Base-by-base conservation (phyloP, 768 basidiomycete species). In the Mycena olivaceomarginata region DNA sequence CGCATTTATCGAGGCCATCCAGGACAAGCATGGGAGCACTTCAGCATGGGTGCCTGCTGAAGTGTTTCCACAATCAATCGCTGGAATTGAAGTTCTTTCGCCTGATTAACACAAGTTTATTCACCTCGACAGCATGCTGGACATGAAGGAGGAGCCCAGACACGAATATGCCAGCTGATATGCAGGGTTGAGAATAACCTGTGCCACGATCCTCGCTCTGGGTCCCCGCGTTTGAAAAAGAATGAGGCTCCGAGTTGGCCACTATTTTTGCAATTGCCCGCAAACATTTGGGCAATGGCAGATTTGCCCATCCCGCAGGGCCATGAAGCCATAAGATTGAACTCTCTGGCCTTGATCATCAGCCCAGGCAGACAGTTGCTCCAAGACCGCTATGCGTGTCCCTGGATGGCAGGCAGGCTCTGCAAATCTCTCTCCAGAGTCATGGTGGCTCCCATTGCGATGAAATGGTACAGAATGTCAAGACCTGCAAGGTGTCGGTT, bases 171-270 rank as follows among this genome's bases (percentile, higher is more conserved):
- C 77, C 18, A 87, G 72, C 40, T 86, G 84, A 6, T 67, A 81
- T 2, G 82, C 79, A 87, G 37, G 0, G 85, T 85, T 4, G 85
- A 77, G 12, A 85, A 51, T 1, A 86, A 75, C 31, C 76, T 76
- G 16, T 71, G 74, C 18, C 78, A 80, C 11, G 81, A 80, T 1
- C 78, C 78, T 2, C 84, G 80, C 56, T 80, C 81, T 16, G 80
- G 66, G 65, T 81, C 80, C 39, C 80, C 79, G n/a, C 83, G 79
- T 2, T 82, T 84, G 79, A 86, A 85, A 70, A 86, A 86, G 79
- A 86, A 86, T 60, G 82, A 82, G 0, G 82, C 85, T 31, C 80
- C 84, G 4, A 86, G 79, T 16, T 12, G 65, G 48, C 65, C 71
- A 43, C 20, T 39, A 45, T 64, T 74, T 71, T 41, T 80, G 62